Evolutionary conservation across 2,329 filamentous ascomycete genomes (phyloP), one percentile per base, ranked within the genome.

Genomic region (Aspergillus pseudonomiae): DNA sequence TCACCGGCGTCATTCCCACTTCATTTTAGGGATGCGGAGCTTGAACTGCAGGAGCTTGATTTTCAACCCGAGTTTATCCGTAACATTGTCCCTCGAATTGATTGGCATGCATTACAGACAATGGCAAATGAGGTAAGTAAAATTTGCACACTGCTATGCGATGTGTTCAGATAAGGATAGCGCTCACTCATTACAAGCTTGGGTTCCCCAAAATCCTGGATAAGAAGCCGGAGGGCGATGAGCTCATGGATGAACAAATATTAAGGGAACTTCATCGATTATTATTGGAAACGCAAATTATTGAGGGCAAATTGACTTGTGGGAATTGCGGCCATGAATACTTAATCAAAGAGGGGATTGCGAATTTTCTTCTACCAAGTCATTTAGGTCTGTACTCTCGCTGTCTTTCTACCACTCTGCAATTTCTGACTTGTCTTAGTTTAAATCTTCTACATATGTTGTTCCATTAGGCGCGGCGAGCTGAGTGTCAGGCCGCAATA

Each of bases 261-360:
- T 80, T 94, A 64, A 86, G 85, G 71, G 92, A 96, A 70, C 80
- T 97, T 73, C 94, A 98, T 78, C 86, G 87, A 26, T 78, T 97
- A 60, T 82, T 98, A 43, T 84, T 97, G 70, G 92, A 98, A 84
- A 99, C 95, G 64, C 91, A 93, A 73, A 91, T 99, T 64, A 86
- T 88, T 43, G 91, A 94, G 79, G 95, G 95, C 3, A 94, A 92
- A 79, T 84, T 99, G 68, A 91, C 94, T 6, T 99, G 95, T 77
- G 93, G 88, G 55, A 91, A 91, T 78, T 99, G 95, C 76, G 92
- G 91, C 55, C 94, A 98, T 76, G 92, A 96, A 82, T 99, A 98
- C 79, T 89, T 89, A 63, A 90, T 99, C 67, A 94, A 95, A 76
- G 94, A 99, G 80, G 95, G 95, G 6, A 97, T 98, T 77, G 93